phyloP scores from a whole-genome alignment of 1,284 basidiomycete species.

The Austroboletus sp. region DNA sequence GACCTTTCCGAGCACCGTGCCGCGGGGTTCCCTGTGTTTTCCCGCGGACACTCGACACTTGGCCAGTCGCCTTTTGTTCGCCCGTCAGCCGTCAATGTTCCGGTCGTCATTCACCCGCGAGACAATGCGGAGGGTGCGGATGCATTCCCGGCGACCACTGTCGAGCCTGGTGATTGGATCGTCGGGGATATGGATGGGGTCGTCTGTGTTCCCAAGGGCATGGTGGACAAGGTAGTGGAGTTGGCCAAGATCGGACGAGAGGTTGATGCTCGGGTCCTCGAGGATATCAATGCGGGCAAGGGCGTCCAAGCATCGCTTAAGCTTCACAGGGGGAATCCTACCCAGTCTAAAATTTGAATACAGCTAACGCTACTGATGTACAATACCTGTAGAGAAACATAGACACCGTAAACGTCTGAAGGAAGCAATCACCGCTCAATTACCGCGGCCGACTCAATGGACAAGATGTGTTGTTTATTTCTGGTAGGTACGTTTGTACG shows the following conservation, averaged over 20 bases:
- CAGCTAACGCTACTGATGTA: neutral
- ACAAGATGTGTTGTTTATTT: too few species aligned
- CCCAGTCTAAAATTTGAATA: neutral
- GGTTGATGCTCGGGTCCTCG: constrained; percentile 70
- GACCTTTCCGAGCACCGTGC: constrained; percentile 73
- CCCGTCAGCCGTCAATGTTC: constrained; percentile 70
- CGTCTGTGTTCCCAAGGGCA: constrained; percentile 65
- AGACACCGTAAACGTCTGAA: too few species aligned
- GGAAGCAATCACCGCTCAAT: too few species aligned
- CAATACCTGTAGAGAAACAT: too few species aligned
- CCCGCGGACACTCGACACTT: constrained; percentile 75
- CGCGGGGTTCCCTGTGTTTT: constrained; percentile 69
- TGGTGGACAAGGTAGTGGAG: constrained; percentile 56
- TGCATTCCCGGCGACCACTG: constrained; percentile 48
- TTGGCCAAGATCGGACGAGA: constrained; percentile 56
- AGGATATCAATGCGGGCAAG: constrained; percentile 69
- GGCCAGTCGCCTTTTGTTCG: constrained; percentile 87
- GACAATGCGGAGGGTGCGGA: constrained; percentile 24
- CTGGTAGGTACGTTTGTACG: too few species aligned
- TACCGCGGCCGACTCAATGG: too few species aligned
- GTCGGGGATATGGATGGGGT: constrained; percentile 88
- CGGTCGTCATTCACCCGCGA: constrained; percentile 57
- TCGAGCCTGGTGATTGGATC: constrained; percentile 78
- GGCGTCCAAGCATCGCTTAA: constrained; percentile 75
- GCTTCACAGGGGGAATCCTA: constrained; percentile 54